These are phyloP conservation scores for Serendipita vermifera DNA, from an alignment of 768 basidiomycete species.

Conservation along the genomic window DNA sequence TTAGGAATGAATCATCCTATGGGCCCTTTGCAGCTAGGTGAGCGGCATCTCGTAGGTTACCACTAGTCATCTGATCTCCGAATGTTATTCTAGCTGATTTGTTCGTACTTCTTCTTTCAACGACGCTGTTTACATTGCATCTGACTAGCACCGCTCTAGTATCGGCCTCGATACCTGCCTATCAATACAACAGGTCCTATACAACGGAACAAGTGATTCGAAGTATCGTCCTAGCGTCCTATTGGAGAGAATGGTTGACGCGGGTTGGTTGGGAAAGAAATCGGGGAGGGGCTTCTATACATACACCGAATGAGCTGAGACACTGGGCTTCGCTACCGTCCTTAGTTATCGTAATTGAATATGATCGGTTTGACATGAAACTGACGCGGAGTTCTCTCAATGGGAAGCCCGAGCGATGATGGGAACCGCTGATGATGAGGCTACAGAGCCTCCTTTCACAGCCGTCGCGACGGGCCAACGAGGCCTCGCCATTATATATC, in stretches of 20 bases:
- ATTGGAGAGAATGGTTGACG: constrained; percentile 92
- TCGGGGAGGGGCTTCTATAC: constrained; percentile 93
- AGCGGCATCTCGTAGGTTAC: constrained; percentile 13
- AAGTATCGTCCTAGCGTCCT: constrained; percentile 89
- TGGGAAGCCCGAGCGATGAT: no score
- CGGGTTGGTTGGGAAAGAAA: constrained; percentile 86
- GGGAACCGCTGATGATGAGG: no score
- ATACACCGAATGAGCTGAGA: constrained; percentile 39
- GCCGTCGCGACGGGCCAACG: no score
- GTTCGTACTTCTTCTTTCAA: constrained; percentile 25
- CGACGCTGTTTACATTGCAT: not conserved
- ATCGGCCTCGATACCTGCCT: constrained; percentile 98
- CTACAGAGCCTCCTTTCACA: no score
- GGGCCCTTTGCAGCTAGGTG: constrained; percentile 83
- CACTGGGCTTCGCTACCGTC: no score
- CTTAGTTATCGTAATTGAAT: no score
- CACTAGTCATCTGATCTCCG: constrained; percentile 5
- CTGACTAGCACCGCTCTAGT: constrained; percentile 28
- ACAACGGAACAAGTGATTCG: constrained; percentile 79
- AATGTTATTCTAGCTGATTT: constrained; percentile 37
- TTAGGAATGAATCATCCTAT: constrained; percentile 93
- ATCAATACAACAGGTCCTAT: constrained; percentile 80
- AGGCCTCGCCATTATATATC: no score
- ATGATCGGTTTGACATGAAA: no score
- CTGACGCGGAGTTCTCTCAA: no score